phyloP scores from a whole-genome alignment of 495 filamentous ascomycete species.

The Hyaloscypha bicolor region DNA sequence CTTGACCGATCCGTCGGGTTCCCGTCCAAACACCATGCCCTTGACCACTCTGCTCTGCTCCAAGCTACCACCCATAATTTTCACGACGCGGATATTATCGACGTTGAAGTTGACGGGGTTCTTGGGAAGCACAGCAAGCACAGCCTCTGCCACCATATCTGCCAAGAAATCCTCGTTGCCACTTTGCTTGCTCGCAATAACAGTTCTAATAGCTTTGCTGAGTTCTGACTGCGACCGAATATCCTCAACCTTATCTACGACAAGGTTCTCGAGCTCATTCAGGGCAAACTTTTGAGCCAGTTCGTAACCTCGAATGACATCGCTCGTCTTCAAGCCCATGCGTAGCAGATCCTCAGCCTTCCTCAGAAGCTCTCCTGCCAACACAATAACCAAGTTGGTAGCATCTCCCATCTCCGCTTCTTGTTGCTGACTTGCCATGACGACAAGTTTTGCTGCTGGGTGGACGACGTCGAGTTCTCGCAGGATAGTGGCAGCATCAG shows the following conservation, averaged over 20 bases:
- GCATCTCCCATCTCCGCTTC: constrained; percentile 99
- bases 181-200: constrained; percentile 94
- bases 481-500: constrained; percentile 95
- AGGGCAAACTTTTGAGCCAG: constrained; percentile 88
- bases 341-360: constrained; percentile 96
- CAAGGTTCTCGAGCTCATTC: constrained; percentile 82
- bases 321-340: constrained; percentile 94
- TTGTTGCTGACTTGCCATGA: constrained; percentile 99
- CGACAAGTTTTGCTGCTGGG: constrained; percentile 95
- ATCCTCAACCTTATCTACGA: constrained; percentile 87
- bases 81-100: constrained; percentile 98
- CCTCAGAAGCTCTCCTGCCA: constrained; percentile 94
- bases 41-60: constrained; percentile 92
- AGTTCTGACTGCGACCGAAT: constrained; percentile 77
- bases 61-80: constrained; percentile 97
- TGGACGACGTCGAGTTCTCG: constrained; percentile 98
- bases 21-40: constrained; percentile 97
- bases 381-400: constrained; percentile 94
- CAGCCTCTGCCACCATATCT: constrained; percentile 85
- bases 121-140: constrained; percentile 92
- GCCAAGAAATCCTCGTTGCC: constrained; percentile 89
- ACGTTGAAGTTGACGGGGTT: constrained; percentile 99
- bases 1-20: constrained; percentile 89
- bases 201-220: constrained; percentile 93
- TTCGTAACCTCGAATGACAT: constrained; percentile 95